phyloP scores from a whole-genome alignment of 2,329 filamentous ascomycete genomes.

The Pseudomassariella vexata region DNA sequence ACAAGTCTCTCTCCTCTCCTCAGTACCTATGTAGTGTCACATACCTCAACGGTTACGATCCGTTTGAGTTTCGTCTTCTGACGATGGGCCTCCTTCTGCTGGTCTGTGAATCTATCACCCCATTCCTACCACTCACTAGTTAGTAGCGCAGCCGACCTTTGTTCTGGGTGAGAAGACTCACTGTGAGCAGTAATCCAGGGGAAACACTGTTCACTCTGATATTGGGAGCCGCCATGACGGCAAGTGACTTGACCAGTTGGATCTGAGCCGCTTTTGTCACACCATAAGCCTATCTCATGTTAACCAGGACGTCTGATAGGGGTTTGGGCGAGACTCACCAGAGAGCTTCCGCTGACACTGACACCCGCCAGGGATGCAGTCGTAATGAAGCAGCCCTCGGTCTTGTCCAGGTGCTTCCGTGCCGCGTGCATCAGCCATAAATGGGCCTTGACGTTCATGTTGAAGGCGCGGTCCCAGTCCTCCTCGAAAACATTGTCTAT shows the following conservation, averaged over 20 bases:
- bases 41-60: slow-evolving; percentile 46
- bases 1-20: too few relatives aligned
- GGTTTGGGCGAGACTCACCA: slow-evolving; percentile 30
- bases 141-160: not conserved
- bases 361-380: slow-evolving; percentile 62
- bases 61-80: slow-evolving; percentile 55
- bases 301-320: not conserved
- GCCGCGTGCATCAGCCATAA: slow-evolving; percentile 54
- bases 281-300: slow-evolving; percentile 53
- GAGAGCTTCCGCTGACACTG: slow-evolving; percentile 54
- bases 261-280: slow-evolving; percentile 72
- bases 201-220: slow-evolving; percentile 56
- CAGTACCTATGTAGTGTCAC: slow-evolving; percentile 5
- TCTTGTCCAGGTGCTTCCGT: slow-evolving; percentile 46
- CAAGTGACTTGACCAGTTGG: slow-evolving; percentile 50
- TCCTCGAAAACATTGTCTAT: slow-evolving; percentile 46
- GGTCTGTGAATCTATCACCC: slow-evolving; percentile 53
- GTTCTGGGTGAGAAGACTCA: slow-evolving; percentile 17
- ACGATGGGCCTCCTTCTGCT: slow-evolving; percentile 47
- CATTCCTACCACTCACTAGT: slow-evolving; percentile 43
- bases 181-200: slow-evolving; percentile 46
- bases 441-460: slow-evolving; percentile 59
- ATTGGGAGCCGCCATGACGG: slow-evolving; percentile 44
- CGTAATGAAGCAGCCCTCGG: slow-evolving; percentile 56
- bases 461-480: slow-evolving; percentile 55